A percentile compares a stretch with the other conserved stretches of the same genome.
These are phyloP conservation scores for Thermochaetoides dissita DNA, from an alignment of 2,329 filamentous ascomycete genomes.

Conservation along the genomic window DNA sequence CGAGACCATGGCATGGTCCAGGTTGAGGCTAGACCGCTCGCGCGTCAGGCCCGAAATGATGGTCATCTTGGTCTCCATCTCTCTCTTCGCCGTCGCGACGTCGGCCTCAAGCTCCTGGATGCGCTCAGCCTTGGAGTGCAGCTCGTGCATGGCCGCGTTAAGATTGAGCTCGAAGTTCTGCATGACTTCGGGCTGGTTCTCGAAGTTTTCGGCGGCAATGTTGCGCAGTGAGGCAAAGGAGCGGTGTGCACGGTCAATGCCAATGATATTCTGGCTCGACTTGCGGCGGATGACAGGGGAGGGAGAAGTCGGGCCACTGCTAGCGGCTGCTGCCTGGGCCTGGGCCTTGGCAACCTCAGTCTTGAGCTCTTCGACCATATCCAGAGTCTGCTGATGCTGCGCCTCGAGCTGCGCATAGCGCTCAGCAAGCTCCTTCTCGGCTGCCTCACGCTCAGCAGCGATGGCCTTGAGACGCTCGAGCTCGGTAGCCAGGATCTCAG, in stretches of 20 bases:
- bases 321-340: conserved; percentile 23
- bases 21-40: conserved; percentile 80
- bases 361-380: conserved; percentile 83
- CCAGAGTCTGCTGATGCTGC: conserved; percentile 67
- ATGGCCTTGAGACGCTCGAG: conserved; percentile 57
- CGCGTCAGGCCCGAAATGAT: conserved; percentile 90
- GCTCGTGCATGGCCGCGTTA: conserved; percentile 81
- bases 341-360: conserved; percentile 70
- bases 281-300: conserved; percentile 80
- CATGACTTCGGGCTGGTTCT: conserved; percentile 66
- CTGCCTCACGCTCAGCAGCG: conserved; percentile 62
- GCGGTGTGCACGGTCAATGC: conserved; percentile 79
- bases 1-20: conserved; percentile 84
- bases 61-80: conserved; percentile 93
- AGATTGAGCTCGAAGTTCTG: conserved; percentile 88
- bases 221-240: conserved; percentile 82
- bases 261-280: conserved; percentile 77
- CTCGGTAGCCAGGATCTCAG: conserved; percentile 39
- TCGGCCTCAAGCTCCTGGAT: conserved; percentile 84
- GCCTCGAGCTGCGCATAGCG: conserved; percentile 74
- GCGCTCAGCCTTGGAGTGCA: conserved; percentile 73
- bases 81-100: conserved; percentile 69
- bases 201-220: conserved; percentile 76
- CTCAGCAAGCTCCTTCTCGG: conserved; percentile 56
- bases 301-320: conserved; percentile 41